A percentile compares a stretch with the other conserved stretches of the same genome.
Conservation (phyloP, 768 basidiomycete genomes). For the Wakefieldia striispora region DNA sequence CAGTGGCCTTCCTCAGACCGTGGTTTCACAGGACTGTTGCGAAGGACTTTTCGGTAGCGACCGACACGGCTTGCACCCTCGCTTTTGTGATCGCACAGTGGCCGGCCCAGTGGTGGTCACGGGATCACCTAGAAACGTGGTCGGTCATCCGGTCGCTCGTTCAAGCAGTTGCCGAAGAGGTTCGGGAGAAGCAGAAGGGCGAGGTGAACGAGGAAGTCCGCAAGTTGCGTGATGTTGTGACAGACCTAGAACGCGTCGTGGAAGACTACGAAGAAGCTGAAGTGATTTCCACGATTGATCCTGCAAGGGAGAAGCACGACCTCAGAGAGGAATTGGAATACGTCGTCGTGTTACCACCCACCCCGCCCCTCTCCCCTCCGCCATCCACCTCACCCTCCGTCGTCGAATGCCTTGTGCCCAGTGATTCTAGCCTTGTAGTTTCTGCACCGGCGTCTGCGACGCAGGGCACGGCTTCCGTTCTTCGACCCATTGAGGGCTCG, state of each 20-base stretch:
- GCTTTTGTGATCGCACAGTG: constrained; percentile 56
- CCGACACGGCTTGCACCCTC: constrained; percentile 39
- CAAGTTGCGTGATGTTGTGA: constrained; percentile 49
- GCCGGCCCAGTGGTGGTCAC: constrained; percentile 69
- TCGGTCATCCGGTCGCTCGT: constrained; percentile 58
- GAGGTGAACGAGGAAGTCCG: constrained; percentile 45
- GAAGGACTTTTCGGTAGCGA: constrained; percentile 39
- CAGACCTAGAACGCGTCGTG: constrained; percentile 46
- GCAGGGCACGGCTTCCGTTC: constrained; percentile 4
- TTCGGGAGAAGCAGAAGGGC: constrained; percentile 47
- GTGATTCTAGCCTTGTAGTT: not conserved
- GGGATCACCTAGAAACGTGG: constrained; percentile 61
- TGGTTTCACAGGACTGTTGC: constrained; percentile 60
- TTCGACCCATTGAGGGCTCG: not conserved
- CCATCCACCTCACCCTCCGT: constrained; percentile 18
- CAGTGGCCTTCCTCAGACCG: constrained; percentile 63
- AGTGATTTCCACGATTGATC: constrained; percentile 22
- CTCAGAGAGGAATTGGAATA: constrained; percentile 3
- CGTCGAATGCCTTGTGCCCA: constrained; percentile 11
- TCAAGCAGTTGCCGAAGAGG: constrained; percentile 62
- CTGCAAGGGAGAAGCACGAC: constrained; percentile 15
- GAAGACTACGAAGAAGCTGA: constrained; percentile 38
- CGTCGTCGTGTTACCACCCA: constrained; percentile 15
- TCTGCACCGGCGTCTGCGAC: constrained; percentile 2
- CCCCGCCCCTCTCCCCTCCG: constrained; percentile 21